These are phyloP conservation scores for Penicillium flavigenum DNA, from an alignment of 495 filamentous ascomycete genomes.

Conservation along the genomic window DNA sequence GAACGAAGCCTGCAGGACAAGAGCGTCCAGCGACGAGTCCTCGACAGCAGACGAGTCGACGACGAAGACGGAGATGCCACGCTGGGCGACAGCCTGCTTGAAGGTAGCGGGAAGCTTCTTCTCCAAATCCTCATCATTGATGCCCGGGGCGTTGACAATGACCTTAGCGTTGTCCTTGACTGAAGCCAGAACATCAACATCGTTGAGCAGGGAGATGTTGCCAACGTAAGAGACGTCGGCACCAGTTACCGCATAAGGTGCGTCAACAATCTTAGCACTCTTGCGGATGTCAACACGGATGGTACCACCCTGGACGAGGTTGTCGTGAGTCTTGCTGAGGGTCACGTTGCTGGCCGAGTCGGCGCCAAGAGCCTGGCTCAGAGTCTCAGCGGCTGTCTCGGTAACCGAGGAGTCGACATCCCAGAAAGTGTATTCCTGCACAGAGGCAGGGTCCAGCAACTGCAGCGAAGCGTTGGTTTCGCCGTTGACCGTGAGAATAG, in stretches of 20 bases:
- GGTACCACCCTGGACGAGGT: constrained; percentile 80
- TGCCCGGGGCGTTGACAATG: constrained; percentile 69
- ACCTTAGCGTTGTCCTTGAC: constrained; percentile 71
- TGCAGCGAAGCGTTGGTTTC: constrained; percentile 42
- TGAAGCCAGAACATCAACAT: constrained; percentile 68
- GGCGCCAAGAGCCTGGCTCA: constrained; percentile 71
- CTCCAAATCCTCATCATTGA: constrained; percentile 86
- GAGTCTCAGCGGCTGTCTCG: constrained; percentile 58
- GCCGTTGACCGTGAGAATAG: constrained; percentile 45
- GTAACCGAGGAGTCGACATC: constrained; percentile 75
- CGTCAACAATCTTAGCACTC: constrained; percentile 78
- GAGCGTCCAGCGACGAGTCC: constrained; percentile 58
- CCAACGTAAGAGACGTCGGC: constrained; percentile 80
- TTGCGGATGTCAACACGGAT: constrained; percentile 82
- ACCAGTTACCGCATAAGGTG: constrained; percentile 72
- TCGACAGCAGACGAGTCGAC: constrained; percentile 65
- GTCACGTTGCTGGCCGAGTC: constrained; percentile 77
- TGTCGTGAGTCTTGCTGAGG: constrained; percentile 74
- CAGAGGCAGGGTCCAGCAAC: constrained; percentile 47
- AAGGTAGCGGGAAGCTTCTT: constrained; percentile 73
- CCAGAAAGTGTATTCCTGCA: constrained; percentile 92
- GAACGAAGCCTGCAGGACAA: constrained; percentile 76
- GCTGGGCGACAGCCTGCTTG: constrained; percentile 65
- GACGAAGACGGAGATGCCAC: constrained; percentile 66
- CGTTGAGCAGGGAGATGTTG: constrained; percentile 72